A percentile compares a stretch with the other conserved stretches of the same genome.
Conservation (phyloP, 2,329 filamentous ascomycete species). For the Pseudogymnoascus sp. region DNA sequence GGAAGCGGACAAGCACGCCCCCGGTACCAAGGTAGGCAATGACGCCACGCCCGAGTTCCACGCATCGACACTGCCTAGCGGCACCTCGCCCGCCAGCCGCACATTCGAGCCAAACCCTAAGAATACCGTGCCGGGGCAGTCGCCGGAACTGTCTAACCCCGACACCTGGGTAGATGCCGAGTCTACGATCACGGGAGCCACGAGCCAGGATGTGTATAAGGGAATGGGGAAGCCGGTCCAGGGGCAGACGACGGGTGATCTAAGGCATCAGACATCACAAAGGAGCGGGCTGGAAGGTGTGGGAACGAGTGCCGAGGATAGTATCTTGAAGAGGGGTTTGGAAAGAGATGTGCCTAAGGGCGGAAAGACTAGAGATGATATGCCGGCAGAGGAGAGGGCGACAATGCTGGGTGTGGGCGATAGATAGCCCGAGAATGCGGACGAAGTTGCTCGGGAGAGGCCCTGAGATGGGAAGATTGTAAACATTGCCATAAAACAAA, state of each 20-base stretch:
- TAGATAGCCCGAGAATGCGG: background rate
- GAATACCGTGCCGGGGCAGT: background rate
- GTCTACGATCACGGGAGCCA: background rate
- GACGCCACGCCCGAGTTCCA: slow-evolving; percentile 56
- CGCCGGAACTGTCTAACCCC: background rate
- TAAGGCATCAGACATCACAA: background rate
- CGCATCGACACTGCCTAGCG: slow-evolving; percentile 51
- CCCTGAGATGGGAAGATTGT: background rate
- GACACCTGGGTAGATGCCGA: background rate
- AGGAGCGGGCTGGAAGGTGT: background rate
- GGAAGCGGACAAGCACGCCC: slow-evolving; percentile 49
- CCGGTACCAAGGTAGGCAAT: slow-evolving; percentile 52
- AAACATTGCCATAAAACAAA: background rate
- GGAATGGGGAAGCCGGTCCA: background rate
- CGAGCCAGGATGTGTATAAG: background rate
- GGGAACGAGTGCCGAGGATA: background rate
- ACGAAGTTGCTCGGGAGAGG: background rate
- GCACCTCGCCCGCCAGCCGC: slow-evolving; percentile 47
- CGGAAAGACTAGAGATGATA: background rate
- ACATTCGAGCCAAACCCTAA: background rate
- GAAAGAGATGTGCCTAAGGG: background rate
- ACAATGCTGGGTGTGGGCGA: background rate
- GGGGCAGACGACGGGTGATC: background rate
- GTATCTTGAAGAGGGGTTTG: background rate
- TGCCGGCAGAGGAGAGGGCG: background rate